Conservation (phyloP, 345 rosid species). For the Turritis glabra region DNA sequence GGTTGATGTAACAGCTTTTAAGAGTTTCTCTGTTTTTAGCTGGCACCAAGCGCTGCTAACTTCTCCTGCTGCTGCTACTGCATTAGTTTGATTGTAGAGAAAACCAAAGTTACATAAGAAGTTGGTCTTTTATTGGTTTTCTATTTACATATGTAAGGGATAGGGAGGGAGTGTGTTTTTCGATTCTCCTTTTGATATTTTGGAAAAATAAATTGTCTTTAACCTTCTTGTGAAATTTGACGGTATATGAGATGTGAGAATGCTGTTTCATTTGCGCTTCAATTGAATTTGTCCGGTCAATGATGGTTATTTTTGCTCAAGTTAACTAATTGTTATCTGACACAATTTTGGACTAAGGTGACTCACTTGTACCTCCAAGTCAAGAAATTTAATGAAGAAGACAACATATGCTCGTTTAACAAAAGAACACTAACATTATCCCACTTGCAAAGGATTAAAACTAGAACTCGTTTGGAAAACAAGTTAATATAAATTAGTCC, state of each 20-base stretch:
- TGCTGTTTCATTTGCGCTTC: background rate
- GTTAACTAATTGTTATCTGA: no score
- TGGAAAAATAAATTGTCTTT: background rate
- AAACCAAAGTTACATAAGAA: background rate
- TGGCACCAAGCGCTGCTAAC: background rate
- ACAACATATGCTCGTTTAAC: no score
- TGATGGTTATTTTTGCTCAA: no score
- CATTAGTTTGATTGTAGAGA: conserved; percentile 23
- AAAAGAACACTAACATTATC: no score
- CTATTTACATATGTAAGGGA: background rate
- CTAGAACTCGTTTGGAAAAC: no score
- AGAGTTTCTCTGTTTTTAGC: background rate
- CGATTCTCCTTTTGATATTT: background rate
- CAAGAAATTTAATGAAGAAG: no score
- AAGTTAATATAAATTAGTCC: no score
- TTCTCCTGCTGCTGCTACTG: background rate
- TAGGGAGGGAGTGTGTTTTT: conserved; percentile 6
- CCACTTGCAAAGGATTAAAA: no score
- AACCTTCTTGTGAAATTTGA: background rate
- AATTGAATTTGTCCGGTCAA: background rate
- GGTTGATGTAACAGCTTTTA: conserved; percentile 26
- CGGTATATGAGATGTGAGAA: background rate
- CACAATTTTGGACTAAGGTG: no score
- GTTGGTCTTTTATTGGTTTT: background rate
- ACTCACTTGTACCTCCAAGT: no score